phyloP scores from a whole-genome alignment of 805 yeast species.

The Wickerhamiella vanderwaltii region DNA sequence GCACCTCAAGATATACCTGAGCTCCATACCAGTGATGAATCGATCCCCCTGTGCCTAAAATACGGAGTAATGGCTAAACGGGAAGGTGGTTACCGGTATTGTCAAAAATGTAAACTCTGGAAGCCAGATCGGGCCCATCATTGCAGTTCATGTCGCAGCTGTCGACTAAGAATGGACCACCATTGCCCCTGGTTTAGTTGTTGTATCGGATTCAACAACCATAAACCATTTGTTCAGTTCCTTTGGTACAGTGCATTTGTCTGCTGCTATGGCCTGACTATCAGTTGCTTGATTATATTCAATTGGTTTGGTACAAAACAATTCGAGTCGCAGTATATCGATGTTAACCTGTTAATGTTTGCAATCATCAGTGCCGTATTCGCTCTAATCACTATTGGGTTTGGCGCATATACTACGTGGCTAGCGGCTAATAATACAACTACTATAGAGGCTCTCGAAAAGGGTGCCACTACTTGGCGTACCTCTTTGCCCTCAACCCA shows the following conservation, averaged over 20 bases:
- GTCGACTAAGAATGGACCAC: conserved; percentile 45
- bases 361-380: conserved; percentile 43
- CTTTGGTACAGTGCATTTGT: conserved; percentile 43
- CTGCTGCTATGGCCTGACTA: conserved; percentile 4
- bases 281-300: conserved; percentile 25
- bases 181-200: conserved; percentile 85
- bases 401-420: conserved; percentile 38
- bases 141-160: conserved; percentile 30
- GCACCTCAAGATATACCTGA: conserved; percentile 25
- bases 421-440: conserved; percentile 56
- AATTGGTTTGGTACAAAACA: conserved; percentile 16
- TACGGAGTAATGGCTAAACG: conserved; percentile 30
- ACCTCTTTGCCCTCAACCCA: conserved; percentile 26
- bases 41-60: conserved; percentile 22
- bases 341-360: conserved; percentile 49
- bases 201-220: conserved; percentile 76
- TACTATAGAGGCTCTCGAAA: conserved; percentile 57
- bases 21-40: conserved; percentile 21
- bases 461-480: conserved; percentile 24
- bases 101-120: conserved; percentile 32
- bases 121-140: conserved; percentile 36
- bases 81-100: conserved; percentile 32
- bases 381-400: conserved; percentile 43
- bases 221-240: conserved; percentile 68
- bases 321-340: conserved; percentile 32